These are phyloP conservation scores for Quercus engelmannii DNA, from an alignment of 306 rosid genomes.

Conservation along the genomic window DNA sequence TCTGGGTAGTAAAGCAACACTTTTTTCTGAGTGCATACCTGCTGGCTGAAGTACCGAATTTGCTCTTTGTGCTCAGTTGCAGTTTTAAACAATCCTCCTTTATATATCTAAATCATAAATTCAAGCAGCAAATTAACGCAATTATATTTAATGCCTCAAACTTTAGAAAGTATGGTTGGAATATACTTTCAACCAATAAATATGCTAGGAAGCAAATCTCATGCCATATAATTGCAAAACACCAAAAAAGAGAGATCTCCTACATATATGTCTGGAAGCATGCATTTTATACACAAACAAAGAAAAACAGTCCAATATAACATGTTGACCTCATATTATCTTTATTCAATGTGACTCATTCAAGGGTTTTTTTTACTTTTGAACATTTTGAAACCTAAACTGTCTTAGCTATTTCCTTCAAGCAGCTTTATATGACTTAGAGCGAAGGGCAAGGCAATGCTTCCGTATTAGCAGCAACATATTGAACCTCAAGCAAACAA, in stretches of 20 bases:
- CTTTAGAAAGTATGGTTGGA: background rate
- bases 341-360: background rate
- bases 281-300: background rate
- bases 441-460: background rate
- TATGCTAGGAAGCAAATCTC: background rate
- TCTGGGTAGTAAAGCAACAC: background rate
- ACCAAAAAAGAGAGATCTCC: background rate
- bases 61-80: slow-evolving; percentile 97
- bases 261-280: background rate
- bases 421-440: background rate
- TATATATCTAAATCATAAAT: slow-evolving; percentile 51
- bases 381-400: background rate
- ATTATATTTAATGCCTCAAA: background rate
- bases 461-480: background rate
- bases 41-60: slow-evolving; percentile 87
- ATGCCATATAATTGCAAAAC: background rate
- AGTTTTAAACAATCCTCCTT: slow-evolving; percentile 87
- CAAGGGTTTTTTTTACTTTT: background rate
- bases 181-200: background rate
- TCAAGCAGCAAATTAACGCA: slow-evolving; percentile 7
- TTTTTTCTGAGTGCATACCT: slow-evolving; percentile 45
- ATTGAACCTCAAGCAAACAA: background rate
- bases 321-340: background rate
- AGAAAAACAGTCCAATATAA: background rate
- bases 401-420: background rate